Percentiles rank a stretch among this genome's conserved stretches.
Conservation (phyloP, 192 early-diverging fungal genomes). For the Backusella liffmaniae region DNA sequence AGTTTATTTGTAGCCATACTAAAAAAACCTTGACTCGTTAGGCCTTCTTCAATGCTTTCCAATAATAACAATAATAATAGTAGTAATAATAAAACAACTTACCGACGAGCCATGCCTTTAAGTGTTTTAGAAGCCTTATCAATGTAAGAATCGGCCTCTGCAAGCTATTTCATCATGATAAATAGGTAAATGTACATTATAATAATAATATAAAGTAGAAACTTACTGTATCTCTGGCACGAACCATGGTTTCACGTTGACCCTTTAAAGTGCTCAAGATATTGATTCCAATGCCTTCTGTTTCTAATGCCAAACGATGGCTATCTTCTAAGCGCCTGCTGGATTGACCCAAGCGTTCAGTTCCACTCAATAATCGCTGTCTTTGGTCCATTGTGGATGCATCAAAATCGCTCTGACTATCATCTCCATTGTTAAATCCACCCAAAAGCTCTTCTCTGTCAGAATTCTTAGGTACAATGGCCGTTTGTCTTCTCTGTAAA, state of each 20-base stretch:
- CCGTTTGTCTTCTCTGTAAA: slow-evolving; percentile 45
- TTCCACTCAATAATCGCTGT: slow-evolving; percentile 76
- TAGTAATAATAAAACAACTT: slow-evolving; percentile 18
- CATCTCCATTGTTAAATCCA: slow-evolving; percentile 20
- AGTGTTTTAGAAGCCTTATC: slow-evolving; percentile 64
- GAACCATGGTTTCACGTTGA: slow-evolving; percentile 89
- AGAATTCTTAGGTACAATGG: slow-evolving; percentile 37
- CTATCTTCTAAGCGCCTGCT: slow-evolving; percentile 83
- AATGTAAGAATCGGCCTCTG: slow-evolving; percentile 74
- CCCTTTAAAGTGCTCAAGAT: slow-evolving; percentile 80
- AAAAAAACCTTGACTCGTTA: slow-evolving; percentile 8
- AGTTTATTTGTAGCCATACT: slow-evolving; percentile 88
- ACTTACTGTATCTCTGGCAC: slow-evolving; percentile 80
- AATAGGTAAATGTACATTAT: no score
- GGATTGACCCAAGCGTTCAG: slow-evolving; percentile 79
- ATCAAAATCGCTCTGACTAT: slow-evolving; percentile 48
- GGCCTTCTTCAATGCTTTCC: background rate
- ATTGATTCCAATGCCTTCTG: slow-evolving; percentile 81
- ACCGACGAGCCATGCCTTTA: slow-evolving; percentile 76
- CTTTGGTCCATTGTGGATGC: slow-evolving; percentile 73
- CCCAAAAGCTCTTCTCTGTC: slow-evolving; percentile 68
- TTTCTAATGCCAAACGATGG: slow-evolving; percentile 88
- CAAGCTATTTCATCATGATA: slow-evolving; percentile 46
- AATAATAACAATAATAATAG: background rate
- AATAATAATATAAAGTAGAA: background rate